A percentile compares a stretch with the other conserved stretches of the same genome.
Conservation (phyloP, 2,329 filamentous ascomycete genomes). For the Geosmithia morbida region DNA sequence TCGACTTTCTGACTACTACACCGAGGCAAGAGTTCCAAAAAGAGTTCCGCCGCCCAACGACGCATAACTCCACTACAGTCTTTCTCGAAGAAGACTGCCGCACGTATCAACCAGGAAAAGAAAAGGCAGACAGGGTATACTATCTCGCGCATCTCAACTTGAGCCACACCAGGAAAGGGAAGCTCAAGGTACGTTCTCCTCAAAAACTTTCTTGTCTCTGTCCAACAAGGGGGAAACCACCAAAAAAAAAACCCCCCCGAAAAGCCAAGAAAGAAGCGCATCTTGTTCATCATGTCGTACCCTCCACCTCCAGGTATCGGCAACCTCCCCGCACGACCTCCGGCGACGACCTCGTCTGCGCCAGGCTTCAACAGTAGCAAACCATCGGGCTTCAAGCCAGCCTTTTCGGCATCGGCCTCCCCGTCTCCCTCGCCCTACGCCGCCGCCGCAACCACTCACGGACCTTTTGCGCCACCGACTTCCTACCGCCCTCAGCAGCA, state of each 20-base stretch:
- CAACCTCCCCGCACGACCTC: constrained; percentile 61
- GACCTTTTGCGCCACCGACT: not conserved
- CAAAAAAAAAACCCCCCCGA: not conserved
- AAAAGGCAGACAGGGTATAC: not conserved
- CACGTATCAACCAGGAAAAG: not conserved
- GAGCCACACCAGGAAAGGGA: not conserved
- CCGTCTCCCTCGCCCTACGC: constrained; percentile 11
- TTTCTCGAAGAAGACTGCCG: not conserved
- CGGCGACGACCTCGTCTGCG: constrained; percentile 31
- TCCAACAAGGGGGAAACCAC: too few relatives aligned
- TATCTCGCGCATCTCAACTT: not conserved
- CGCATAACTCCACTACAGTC: not conserved
- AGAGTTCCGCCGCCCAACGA: not conserved
- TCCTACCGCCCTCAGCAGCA: not conserved
- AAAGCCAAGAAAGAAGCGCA: not conserved
- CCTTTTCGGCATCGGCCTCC: constrained; percentile 25
- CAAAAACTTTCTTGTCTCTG: not conserved
- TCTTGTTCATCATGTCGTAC: constrained; percentile 65
- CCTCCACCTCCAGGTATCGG: constrained; percentile 64
- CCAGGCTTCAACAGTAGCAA: constrained; percentile 1
- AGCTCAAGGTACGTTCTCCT: constrained; percentile 2
- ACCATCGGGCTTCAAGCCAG: constrained; percentile 26
- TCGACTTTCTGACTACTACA: not conserved
- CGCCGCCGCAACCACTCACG: constrained; percentile 18
- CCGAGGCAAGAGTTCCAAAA: too few relatives aligned